Evolutionary conservation across 805 yeast species (phyloP), one percentile per base, ranked within the genome.

Genomic region (Myxozyma neotropica): DNA sequence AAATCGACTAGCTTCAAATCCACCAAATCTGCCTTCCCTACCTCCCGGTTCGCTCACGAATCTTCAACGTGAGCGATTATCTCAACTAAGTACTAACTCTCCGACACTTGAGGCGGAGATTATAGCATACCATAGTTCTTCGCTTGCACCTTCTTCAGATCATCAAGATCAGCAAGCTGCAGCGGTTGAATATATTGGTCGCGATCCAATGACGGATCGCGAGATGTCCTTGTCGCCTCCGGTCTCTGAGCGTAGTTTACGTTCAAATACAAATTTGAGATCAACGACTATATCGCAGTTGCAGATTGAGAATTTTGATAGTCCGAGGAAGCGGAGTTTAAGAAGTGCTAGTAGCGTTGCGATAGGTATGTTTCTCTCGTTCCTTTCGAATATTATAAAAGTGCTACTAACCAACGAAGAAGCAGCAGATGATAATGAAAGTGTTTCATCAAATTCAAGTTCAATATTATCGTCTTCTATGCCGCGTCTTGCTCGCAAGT

Each of bases 141-240:
- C 52, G 33, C 43, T 48, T 17, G 52, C 43, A 3, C 43, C 43
- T 38, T 48, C 52, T 36, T 48, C 52, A 6, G 46, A 42, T 39
- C 43, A 39, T 15, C 36, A n/a, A n/a, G n/a, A n/a, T n/a, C n/a
- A n/a, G n/a, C n/a, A n/a, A n/a, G 19, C 10, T 19, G 24, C 24
- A 7, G 45, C 5, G 24, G 27, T 5, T 13, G 45, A 21, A 7
- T 8, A 23, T 17, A 24, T 12, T 6, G 45, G 19, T 8, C n/a
- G n/a, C n/a, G n/a, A n/a, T n/a, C n/a, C n/a, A n/a, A n/a, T n/a
- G n/a, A n/a, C n/a, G n/a, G n/a, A n/a, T n/a, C n/a, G 45, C 19
- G 45, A 12, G 24, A 17, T 5, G 26, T 8, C 21, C 19, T 8
- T 38, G 6, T 44, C 48, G 21, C 35, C 48, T 21, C 19, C 33